phyloP scores from a whole-genome alignment of 345 rosid genomes.

The Barbarea vulgaris region DNA sequence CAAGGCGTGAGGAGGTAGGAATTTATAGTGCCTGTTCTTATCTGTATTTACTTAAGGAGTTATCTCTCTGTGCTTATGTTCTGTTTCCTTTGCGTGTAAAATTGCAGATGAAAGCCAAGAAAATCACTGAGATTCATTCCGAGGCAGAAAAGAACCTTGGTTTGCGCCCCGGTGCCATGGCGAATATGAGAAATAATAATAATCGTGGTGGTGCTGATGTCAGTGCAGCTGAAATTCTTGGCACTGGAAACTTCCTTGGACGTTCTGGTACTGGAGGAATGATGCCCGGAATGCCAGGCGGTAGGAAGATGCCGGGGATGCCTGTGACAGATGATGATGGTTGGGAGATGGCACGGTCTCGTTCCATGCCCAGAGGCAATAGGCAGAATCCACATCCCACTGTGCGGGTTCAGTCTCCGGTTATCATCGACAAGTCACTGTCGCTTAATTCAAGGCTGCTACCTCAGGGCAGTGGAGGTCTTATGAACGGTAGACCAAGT shows the following conservation, averaged over 20 bases:
- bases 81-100: conserved; percentile 17
- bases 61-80: not conserved
- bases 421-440: conserved; percentile 47
- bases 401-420: conserved; percentile 54
- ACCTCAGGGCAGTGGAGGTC: conserved; percentile 77
- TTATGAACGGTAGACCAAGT: conserved; percentile 62
- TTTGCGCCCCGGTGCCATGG: conserved; percentile 88
- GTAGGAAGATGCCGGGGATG: conserved; percentile 87
- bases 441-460: conserved; percentile 60
- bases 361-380: conserved; percentile 79
- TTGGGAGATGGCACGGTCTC: conserved; percentile 74
- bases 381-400: conserved; percentile 48
- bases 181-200: conserved; percentile 60
- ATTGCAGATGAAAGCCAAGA: conserved; percentile 87
- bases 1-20: conserved; percentile 90
- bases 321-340: conserved; percentile 67
- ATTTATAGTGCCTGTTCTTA: not conserved
- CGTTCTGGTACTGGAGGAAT: conserved; percentile 91
- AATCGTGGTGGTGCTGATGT: conserved; percentile 29
- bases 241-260: conserved; percentile 55
- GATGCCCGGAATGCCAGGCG: conserved; percentile 99
- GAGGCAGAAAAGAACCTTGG: conserved; percentile 93
- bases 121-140: conserved; percentile 86
- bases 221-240: conserved; percentile 43
- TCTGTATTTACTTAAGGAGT: not conserved